Base-by-base conservation (phyloP, 2,329 filamentous ascomycete genomes). In the Metarhizium robertsii region DNA sequence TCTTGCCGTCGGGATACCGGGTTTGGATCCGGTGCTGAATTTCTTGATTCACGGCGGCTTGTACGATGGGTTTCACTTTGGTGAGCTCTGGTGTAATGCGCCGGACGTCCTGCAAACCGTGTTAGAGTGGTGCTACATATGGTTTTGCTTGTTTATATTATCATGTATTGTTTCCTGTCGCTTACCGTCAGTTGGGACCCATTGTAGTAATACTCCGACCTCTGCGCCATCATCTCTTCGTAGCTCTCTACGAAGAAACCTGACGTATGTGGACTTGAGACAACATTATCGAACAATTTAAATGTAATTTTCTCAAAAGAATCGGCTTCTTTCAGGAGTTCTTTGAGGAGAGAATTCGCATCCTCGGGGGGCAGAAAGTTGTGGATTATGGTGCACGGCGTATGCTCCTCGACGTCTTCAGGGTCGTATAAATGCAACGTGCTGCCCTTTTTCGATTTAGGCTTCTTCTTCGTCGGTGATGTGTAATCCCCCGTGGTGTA, bases 371-470 rank as follows among this genome's bases (percentile, higher is more conserved):
- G 84, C 0, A 99, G 76, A 62, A 97, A 96, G 65, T 96, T 94
- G 70, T 95, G 91, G 55, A 96, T 84, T 61, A 97, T 88, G 11
- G 89, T 92, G 71, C 92, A 96, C 1, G 94, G 91, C 0, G 92
- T 96, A 65, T 95, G 81, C 29, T 81, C 78, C 51, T 89, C 87
- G 49, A 97, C 83, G 62, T 96, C 91, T 43, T 83, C 76, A 0
- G 92, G 88, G 46, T 88, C 84, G 69, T 88, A 97, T 0, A 97
- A 76, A 66, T 92, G 88, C 2, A 97, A 71, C 0, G 92, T 96
- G 62, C 84, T 83, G 13, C 92, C 92, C 66, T 87, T 95, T 64
- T 82, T 87, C 0, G 87, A 85, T 57, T 88, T 71, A 0, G 79
- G 60, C 60, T 75, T 81, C 63, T 77, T 80, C 63, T 74, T 79